Evolutionary conservation across 192 early-diverging fungal species (phyloP), one percentile per base, ranked within the genome.

Genomic region (Entomortierella parvispora): DNA sequence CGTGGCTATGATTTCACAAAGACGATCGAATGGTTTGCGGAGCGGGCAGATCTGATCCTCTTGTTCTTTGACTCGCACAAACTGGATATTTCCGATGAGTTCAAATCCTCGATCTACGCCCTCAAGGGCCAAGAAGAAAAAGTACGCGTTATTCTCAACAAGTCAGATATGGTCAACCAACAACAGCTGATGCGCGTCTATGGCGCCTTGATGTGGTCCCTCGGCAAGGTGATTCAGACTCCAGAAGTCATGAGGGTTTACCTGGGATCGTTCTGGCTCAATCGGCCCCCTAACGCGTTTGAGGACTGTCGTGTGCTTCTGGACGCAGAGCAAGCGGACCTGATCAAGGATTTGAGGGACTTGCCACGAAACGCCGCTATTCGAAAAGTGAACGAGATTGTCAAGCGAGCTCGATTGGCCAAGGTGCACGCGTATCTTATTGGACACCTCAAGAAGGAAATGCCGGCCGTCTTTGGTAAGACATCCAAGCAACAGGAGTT

Each of bases 201-300:
- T 77, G 95, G 95, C 52, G 93, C 94, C 3, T 82, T 96, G 79
- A 96, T 96, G 95, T 96, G 93, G 93, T 92, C 92, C 22, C 83
- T 96, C 11, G 95, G 94, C 20, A 93, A 92, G 75, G 93, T 96
- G 11, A 86, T 96, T 20, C 86, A 91, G 46, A 95, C 92, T 2
- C 94, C 95, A 14, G 94, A 96, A 78, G 95, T 96, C 51, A 89
- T 90, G 79, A 84, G 93, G 8, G 95, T 96, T n/a, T 96, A 91
- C 65, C 69, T 91, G 44, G 88, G 92, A 20, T 91, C 89, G 14
- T 95, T 95, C 71, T 94, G 94, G 94, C 81, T 86, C 1, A 78
- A 89, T 28, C 90, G 90, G 15, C 87, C 91, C 15, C 82, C 84
- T 55, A 88, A 90, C 56, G 72, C 82, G 28, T 89, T 89, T 79